These are phyloP conservation scores for Euryodendron excelsum DNA, from an alignment of 148 eudicot genomes.

Conservation along the genomic window DNA sequence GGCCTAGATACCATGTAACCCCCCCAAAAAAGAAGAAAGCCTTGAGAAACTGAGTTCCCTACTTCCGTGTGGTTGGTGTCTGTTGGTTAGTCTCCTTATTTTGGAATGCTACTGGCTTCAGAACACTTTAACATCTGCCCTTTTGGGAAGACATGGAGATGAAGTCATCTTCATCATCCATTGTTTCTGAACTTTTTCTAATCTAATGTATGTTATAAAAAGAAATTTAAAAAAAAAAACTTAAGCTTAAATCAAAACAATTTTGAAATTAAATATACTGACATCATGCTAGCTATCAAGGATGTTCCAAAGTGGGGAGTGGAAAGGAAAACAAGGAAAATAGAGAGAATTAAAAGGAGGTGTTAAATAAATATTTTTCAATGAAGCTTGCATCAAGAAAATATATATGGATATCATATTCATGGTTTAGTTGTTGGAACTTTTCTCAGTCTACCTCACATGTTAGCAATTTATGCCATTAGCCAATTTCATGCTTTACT, in stretches of 20 bases:
- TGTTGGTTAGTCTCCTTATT: background rate
- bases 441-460: background rate
- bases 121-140: background rate
- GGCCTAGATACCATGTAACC: too few relatives aligned
- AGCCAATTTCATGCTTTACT: too few relatives aligned
- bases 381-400: background rate
- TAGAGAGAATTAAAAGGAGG: background rate
- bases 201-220: background rate
- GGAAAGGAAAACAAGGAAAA: background rate
- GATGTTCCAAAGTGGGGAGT: background rate
- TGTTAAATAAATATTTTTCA: too few relatives aligned
- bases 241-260: background rate
- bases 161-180: conserved; percentile 3
- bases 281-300: background rate
- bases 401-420: background rate
- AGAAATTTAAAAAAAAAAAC: background rate
- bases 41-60: too few relatives aligned
- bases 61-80: background rate
- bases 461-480: background rate
- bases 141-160: background rate
- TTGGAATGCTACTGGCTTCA: background rate
- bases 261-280: background rate
- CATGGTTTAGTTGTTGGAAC: background rate
- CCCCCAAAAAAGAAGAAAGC: too few relatives aligned
- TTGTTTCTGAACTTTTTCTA: background rate